A percentile compares a stretch with the other conserved stretches of the same genome.
These are phyloP conservation scores for Rheum nobile DNA, from an alignment of 148 eudicot genomes.

Conservation along the genomic window DNA sequence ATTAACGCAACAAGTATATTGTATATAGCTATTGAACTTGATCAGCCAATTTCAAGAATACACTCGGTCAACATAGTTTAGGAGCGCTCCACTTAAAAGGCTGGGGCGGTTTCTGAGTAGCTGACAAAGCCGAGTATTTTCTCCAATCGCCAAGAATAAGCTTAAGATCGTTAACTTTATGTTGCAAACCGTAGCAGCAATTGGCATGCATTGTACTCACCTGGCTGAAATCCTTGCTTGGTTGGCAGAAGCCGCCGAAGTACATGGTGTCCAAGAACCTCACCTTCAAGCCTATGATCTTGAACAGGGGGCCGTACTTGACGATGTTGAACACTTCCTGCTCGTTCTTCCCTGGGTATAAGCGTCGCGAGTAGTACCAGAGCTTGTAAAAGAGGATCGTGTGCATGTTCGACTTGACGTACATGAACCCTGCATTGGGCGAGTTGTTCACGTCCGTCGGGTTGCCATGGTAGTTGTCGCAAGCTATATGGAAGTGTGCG, in stretches of 20 bases:
- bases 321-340: constrained; percentile 42
- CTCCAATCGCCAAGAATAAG: constrained; percentile 54
- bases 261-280: constrained; percentile 44
- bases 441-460: constrained; percentile 28
- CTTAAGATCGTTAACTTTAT: constrained; percentile 38
- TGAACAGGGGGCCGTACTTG: constrained; percentile 25
- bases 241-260: constrained; percentile 56
- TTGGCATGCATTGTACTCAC: constrained; percentile 61
- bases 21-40: too few relatives aligned
- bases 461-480: constrained; percentile 38
- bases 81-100: constrained; percentile 9
- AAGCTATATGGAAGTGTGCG: constrained; percentile 56
- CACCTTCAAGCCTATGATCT: constrained; percentile 31
- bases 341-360: constrained; percentile 35
- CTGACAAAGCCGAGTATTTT: constrained; percentile 32
- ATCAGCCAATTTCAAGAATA: too few relatives aligned
- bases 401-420: constrained; percentile 44
- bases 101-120: constrained; percentile 12
- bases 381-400: constrained; percentile 39
- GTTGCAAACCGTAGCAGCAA: constrained; percentile 39
- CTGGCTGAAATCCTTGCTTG: constrained; percentile 36
- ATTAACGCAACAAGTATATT: too few relatives aligned
- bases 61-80: neutral
- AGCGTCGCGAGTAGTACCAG: constrained; percentile 29
- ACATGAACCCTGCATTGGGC: constrained; percentile 51